Evolutionary conservation across 2,329 filamentous ascomycete species (phyloP).

Genomic region (Lanzia echinophila): DNA sequence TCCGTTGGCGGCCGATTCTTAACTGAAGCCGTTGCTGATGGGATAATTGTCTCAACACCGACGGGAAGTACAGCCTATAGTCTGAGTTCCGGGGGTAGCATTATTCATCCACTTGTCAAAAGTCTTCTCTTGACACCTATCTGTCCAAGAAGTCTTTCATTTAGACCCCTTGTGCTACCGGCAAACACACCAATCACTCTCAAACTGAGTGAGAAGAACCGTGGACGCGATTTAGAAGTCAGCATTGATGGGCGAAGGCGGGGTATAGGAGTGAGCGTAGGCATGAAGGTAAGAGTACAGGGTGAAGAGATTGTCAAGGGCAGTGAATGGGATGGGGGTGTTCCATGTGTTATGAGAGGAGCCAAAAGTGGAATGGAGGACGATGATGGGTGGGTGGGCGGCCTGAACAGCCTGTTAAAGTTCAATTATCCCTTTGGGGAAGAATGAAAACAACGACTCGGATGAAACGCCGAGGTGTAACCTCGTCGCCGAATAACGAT

Average conservation of each 20-base stretch:
- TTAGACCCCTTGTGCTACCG: slow-evolving; percentile 84
- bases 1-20: slow-evolving; percentile 83
- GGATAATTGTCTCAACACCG: slow-evolving; percentile 88
- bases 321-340: slow-evolving; percentile 62
- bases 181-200: slow-evolving; percentile 79
- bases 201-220: slow-evolving; percentile 72
- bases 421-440: slow-evolving; percentile 97
- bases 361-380: slow-evolving; percentile 43
- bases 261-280: slow-evolving; percentile 60
- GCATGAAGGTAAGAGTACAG: slow-evolving; percentile 81
- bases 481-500: neutral
- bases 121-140: slow-evolving; percentile 89
- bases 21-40: slow-evolving; percentile 90
- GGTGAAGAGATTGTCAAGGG: slow-evolving; percentile 66
- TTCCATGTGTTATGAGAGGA: slow-evolving; percentile 81
- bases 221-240: slow-evolving; percentile 68
- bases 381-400: slow-evolving; percentile 95
- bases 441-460: slow-evolving; percentile 20
- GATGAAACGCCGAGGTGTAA: neutral
- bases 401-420: slow-evolving; percentile 86
- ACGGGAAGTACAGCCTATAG: slow-evolving; percentile 95
- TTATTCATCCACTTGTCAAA: slow-evolving; percentile 87
- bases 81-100: slow-evolving; percentile 84
- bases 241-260: slow-evolving; percentile 69
- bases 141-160: slow-evolving; percentile 84